Evolutionary conservation across 768 basidiomycete species (phyloP).

Genomic region (Myochromella boudieri): DNA sequence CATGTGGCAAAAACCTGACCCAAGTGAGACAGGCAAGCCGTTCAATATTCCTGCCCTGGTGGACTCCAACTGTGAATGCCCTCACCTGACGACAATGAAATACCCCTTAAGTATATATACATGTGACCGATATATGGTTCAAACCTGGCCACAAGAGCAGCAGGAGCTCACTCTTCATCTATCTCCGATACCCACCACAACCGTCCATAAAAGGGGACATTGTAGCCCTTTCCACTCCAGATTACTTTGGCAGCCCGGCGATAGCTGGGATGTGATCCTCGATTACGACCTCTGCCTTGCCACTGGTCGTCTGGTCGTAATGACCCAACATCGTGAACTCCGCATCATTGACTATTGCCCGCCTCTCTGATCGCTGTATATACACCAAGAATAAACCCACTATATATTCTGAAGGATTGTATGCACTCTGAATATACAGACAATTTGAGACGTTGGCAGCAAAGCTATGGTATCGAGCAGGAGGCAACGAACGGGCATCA

Average conservation of each 20-base stretch:
- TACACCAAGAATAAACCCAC: no score
- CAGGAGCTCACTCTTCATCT: not conserved
- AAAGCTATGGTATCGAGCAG: no score
- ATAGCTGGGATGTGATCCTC: not conserved
- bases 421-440: no score
- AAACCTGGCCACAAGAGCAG: not conserved
- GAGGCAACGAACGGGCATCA: no score
- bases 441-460: no score
- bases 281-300: conserved; percentile 1
- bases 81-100: not conserved
- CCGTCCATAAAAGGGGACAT: not conserved
- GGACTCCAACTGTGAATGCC: not conserved
- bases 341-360: conserved; percentile 2
- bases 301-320: conserved; percentile 4
- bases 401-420: no score
- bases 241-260: not conserved
- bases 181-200: not conserved
- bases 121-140: not conserved
- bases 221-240: not conserved
- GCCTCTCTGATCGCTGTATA: not conserved
- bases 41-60: not conserved
- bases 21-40: no score
- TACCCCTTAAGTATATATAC: not conserved
- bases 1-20: no score
- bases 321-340: not conserved